Base-by-base conservation (phyloP, 805 yeast genomes). In the Kuraishia piskuri region DNA sequence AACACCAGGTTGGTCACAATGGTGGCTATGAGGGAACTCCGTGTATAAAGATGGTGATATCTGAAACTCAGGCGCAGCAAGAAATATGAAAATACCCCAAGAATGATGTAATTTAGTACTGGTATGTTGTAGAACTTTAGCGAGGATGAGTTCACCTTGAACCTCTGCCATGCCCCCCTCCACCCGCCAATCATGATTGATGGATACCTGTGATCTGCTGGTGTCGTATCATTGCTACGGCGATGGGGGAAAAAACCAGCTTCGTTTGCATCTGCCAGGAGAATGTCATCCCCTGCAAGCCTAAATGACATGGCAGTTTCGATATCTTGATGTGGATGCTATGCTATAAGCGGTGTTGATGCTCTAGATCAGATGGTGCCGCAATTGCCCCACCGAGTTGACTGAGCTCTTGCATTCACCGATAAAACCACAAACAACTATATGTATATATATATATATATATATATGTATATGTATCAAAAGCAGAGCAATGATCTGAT, bases 1-100 rank as follows among this genome's bases (percentile, higher is more conserved):
- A 92, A 72, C 3, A 91, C 82, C 25, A 88, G 69, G 63, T 92
- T 92, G 1, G 97, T 85, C 22, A 84, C 79, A 55, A 89, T 79
- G 40, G 90, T 88, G 17, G 97, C 89, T n/a, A 85, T 65, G 26
- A 90, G 68, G 1, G 94, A 83, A 50, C 82, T 80, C 54, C 70
- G 74, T 56, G 78, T 77, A 65, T 90, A 90, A 53, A 85, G 62
- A 8, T 70, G 72, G 51, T 82, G 82, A 62, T 86, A 86, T 51
- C 75, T 73, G 25, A 80, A 73, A 7, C 88, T 79, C 50, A 84
- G 70, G 53, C 76, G 77, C 53, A 76, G 59, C 12, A 87, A 65
- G 44, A 84, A 70, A 37, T 63, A 60, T 1, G 82, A 76, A 59
- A 85, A 75, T 0, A 78, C 59, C 0, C 66, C 37, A 9, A 86